phyloP scores from a whole-genome alignment of 176 grass and related monocot genomes.

The Canna indica region DNA sequence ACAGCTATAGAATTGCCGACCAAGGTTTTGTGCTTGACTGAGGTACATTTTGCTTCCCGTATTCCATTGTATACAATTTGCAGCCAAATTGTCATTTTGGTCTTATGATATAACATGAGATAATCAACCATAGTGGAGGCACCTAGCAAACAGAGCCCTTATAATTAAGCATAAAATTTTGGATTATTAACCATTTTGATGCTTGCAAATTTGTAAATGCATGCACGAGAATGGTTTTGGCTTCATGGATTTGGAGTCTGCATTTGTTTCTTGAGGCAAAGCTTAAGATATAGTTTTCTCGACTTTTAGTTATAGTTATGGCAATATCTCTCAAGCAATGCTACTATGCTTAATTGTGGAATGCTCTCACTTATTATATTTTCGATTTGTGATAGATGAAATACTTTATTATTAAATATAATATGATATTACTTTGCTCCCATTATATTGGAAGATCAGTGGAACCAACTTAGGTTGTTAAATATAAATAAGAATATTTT shows the following conservation, averaged over 20 bases:
- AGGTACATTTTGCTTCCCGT: conserved; percentile 4
- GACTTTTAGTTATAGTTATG: too few relatives aligned
- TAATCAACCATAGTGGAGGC: not conserved
- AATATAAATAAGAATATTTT: too few relatives aligned
- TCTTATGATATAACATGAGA: not conserved
- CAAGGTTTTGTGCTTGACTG: conserved; percentile 24
- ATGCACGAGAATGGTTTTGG: not conserved
- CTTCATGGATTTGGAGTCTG: not conserved
- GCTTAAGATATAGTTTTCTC: too few relatives aligned
- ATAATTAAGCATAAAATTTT: not conserved
- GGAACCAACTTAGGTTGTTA: too few relatives aligned
- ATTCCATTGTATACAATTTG: not conserved
- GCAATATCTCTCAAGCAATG: too few relatives aligned
- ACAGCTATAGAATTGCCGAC: conserved; percentile 9
- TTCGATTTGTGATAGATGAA: too few relatives aligned
- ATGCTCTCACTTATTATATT: too few relatives aligned
- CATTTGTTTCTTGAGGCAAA: not conserved
- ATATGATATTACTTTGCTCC: too few relatives aligned
- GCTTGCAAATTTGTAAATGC: not conserved
- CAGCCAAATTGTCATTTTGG: not conserved
- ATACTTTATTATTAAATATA: too few relatives aligned
- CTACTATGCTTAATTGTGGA: too few relatives aligned
- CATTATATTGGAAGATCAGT: too few relatives aligned
- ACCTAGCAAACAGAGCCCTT: not conserved
- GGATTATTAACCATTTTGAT: not conserved